These are phyloP conservation scores for Fusarium nurragi DNA, from an alignment of 2,329 filamentous ascomycete genomes.

Conservation along the genomic window DNA sequence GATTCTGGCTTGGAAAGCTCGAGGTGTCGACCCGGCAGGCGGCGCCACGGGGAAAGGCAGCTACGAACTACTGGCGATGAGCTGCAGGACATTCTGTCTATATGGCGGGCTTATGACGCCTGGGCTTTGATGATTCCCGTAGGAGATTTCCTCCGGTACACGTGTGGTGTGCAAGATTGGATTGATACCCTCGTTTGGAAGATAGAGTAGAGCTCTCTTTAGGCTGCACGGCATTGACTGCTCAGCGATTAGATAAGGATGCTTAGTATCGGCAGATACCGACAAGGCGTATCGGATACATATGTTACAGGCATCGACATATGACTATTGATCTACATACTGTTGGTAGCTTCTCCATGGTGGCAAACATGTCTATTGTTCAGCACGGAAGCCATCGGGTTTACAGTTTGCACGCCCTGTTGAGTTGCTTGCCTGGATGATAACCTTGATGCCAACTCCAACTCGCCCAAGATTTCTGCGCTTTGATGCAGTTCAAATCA, in stretches of 20 bases:
- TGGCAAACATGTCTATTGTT: background rate
- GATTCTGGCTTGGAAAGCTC: constrained; percentile 51
- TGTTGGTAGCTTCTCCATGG: background rate
- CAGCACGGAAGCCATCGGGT: background rate
- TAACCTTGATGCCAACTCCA: background rate
- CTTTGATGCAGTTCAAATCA: background rate
- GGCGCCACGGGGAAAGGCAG: constrained; percentile 4
- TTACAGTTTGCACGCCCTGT: background rate
- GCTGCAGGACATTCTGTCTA: too few relatives aligned
- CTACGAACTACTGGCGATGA: constrained; percentile 26
- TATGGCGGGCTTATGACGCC: too few relatives aligned
- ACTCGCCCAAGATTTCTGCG: background rate
- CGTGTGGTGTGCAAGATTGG: background rate
- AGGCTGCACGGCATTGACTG: background rate
- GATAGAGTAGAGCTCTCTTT: background rate
- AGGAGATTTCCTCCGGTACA: background rate
- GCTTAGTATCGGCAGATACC: background rate
- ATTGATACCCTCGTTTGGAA: background rate
- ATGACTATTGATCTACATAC: background rate
- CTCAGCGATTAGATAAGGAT: background rate
- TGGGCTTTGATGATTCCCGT: background rate
- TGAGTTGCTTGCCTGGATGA: background rate
- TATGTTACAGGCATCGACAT: background rate
- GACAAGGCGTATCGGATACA: background rate
- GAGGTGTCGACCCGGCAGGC: constrained; percentile 26